Percentiles rank a stretch among this genome's conserved stretches.
phyloP scores from a whole-genome alignment of 225 moss, liverwort and hornwort genomes.

The Takakia lepidozioides region DNA sequence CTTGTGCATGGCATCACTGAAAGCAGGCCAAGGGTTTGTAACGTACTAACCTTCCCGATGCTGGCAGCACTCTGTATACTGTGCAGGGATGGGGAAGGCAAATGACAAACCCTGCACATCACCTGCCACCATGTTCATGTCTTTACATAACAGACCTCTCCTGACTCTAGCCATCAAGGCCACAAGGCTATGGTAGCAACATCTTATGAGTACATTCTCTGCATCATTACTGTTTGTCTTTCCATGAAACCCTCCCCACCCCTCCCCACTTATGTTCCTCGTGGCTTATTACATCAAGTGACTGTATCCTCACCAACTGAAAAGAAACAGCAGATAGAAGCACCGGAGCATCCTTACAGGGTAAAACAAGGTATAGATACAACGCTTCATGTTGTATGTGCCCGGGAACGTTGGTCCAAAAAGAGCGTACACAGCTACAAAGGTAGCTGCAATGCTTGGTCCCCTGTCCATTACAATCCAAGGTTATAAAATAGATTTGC shows the following conservation, averaged over 20 bases:
- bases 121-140: too few species aligned
- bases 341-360: slow-evolving; percentile 80
- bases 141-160: too few species aligned
- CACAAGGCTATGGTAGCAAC: too few species aligned
- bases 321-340: too few species aligned
- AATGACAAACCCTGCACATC: slow-evolving; percentile 79
- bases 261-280: too few species aligned
- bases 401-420: slow-evolving; percentile 98
- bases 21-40: slow-evolving; percentile 1
- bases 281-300: too few species aligned
- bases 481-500: too few species aligned
- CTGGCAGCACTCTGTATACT: slow-evolving; percentile 93
- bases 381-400: slow-evolving; percentile 80
- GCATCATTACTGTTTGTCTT: too few species aligned
- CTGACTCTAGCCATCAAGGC: too few species aligned
- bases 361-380: slow-evolving; percentile 90
- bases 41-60: slow-evolving; percentile 65
- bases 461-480: slow-evolving; percentile 51
- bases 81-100: slow-evolving; percentile 91
- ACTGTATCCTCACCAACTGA: too few species aligned
- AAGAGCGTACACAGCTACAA: slow-evolving; percentile 96
- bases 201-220: too few species aligned
- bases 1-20: not conserved
- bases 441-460: slow-evolving; percentile 92
- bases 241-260: too few species aligned